Base-by-base conservation (phyloP, 305 asterid species). In the Lippia alba region DNA sequence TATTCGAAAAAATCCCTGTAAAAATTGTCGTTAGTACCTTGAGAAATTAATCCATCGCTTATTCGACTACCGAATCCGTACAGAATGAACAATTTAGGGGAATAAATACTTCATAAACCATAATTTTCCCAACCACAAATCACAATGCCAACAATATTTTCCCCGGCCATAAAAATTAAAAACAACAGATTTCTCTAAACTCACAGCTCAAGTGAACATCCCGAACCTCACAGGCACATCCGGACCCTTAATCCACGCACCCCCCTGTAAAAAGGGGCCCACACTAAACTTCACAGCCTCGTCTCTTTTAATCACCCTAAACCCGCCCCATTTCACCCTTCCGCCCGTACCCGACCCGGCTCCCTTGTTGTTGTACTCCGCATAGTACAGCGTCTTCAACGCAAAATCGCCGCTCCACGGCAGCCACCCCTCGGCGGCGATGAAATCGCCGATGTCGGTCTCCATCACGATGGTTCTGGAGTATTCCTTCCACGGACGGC, bases 401-500 rank as follows among this genome's bases (percentile, higher is more conserved):
- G 90, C 96, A 3, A 74, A 80, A 5, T 89, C 89, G 0, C 89
- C 96, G 1, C 40, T 56, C 83, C 88, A 84, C 8, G 85, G 83
- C 70, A 83, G 57, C 86, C 91, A 94, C 41, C 99, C 97, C 33
- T 83, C 86, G 0, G 93, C 88, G 5, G 74, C 59, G 20, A 94
- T 84, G 4, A 85, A 16, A 41, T 91, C 95, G 0, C 85, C 90
- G 16, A 94, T 86, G 55, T 87, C 90, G 0, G 90, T 65, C 57
- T 91, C 96, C 96, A 94, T 91, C 1, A 94, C 64, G 0, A 94
- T 12, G 0, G 94, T 85, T 70, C 90, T 83, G 0, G 97, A 82
- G 60, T 79, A 91, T 18, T 85, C 87, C 73, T 86, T 88, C 92
- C 85, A 78, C 0, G 97, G 96, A 70, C 97, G 76, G 39, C 99